Evolutionary conservation across 164 flowering plant species (phyloP), one percentile per base, ranked within the genome.

Genomic region (Protea cynaroides): DNA sequence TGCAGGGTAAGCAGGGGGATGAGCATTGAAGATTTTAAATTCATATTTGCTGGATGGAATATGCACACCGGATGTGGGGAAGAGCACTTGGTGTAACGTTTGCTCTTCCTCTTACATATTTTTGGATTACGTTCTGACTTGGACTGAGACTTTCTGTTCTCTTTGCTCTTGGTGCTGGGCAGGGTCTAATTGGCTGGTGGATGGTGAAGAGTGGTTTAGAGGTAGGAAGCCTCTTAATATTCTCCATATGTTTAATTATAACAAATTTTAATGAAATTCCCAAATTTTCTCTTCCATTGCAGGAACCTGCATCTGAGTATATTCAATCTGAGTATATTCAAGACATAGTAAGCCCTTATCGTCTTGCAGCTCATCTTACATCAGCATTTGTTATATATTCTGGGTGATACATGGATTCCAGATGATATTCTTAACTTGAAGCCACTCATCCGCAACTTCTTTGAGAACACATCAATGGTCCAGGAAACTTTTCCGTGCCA

Each of bases 171-270:
- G 99, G 97, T 70, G 99, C 89, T 74, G 99, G 89, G 37, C 97
- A 94, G 74, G 99, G 99, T 63, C 66, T 94, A n/a, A 85, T 91
- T 75, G 97, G 99, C 40, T 94, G 99, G 99, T 94, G 99, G 99
- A 94, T 94, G 99, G 99, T 94, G 25, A 94, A 94, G 76, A 94
- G 99, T 84, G 99, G 99, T 61, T 72, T 91, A 47, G 96, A 91
- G 90, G 97, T 87, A 68, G 69, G 76, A 46, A 49, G 34, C 54
- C 25, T 1, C 24, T 55, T 18, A 49, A 24, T 23, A 19, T 23
- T 29, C n/a, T 34, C 11, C n/a, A 38, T 4, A 19, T 51, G 61
- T 3, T 18, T 60, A 49, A 29, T 37, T 36, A 24, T n/a, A 38
- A 43, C 17, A 1, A n/a, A n/a, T n/a, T 52, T 66, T 15, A 8